Evolutionary conservation across 805 yeast genomes (phyloP).

Genomic region (Saccharomycopsis schoenii): DNA sequence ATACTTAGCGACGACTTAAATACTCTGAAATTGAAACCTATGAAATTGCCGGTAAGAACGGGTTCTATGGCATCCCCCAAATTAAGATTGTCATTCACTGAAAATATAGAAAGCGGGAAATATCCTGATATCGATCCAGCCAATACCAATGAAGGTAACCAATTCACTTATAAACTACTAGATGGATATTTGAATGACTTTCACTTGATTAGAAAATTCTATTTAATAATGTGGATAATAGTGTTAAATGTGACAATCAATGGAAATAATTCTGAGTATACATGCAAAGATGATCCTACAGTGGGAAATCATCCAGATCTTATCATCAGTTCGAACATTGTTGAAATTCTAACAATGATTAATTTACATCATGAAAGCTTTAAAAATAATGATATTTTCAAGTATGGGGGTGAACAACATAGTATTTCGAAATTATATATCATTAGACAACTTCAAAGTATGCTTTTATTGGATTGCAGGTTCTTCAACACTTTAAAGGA

Average conservation of each 20-base stretch:
- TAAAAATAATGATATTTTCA: neutral
- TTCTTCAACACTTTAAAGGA: neutral
- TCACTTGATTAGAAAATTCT: neutral
- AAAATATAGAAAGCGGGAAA: neutral
- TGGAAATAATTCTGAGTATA: neutral
- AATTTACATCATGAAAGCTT: neutral
- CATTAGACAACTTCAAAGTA: neutral
- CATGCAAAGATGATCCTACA: neutral
- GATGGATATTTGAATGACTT: neutral
- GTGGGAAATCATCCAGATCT: neutral
- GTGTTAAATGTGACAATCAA: neutral
- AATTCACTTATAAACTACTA: neutral
- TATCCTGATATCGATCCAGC: neutral
- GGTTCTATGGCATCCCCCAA: neutral
- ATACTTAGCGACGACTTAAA: neutral
- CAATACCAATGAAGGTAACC: neutral
- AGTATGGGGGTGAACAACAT: neutral
- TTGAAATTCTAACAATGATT: neutral
- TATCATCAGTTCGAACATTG: neutral
- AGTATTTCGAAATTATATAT: neutral
- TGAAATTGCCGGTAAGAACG: neutral
- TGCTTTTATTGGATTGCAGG: neutral
- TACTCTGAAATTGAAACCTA: neutral
- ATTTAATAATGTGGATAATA: neutral
- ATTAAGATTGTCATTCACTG: neutral